Conservation (phyloP, 305 asterid genomes). For the Solanum hybrid region DNA sequence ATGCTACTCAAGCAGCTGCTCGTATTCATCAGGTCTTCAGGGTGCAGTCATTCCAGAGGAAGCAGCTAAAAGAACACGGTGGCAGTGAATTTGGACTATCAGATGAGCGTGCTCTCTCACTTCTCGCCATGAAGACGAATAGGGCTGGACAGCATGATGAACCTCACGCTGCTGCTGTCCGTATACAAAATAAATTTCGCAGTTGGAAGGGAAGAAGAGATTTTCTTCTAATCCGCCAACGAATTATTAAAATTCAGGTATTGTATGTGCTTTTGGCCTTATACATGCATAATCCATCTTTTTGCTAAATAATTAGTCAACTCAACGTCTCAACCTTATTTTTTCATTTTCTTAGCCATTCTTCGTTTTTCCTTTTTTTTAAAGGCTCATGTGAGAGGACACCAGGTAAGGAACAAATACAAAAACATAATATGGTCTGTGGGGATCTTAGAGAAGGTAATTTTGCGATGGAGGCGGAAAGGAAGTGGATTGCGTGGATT, state of each 20-base stretch:
- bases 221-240: constrained; percentile 58
- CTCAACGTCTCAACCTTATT: background rate
- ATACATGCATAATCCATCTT: background rate
- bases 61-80: constrained; percentile 53
- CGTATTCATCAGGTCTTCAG: constrained; percentile 88
- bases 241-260: constrained; percentile 89
- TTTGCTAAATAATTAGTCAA: background rate
- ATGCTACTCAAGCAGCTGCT: constrained; percentile 98
- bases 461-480: constrained; percentile 86
- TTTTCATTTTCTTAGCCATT: constrained; percentile 12
- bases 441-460: constrained; percentile 78
- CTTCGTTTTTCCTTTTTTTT: constrained; percentile 1
- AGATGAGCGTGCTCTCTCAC: constrained; percentile 64
- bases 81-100: constrained; percentile 50
- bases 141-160: constrained; percentile 45
- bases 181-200: constrained; percentile 89
- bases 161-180: constrained; percentile 75
- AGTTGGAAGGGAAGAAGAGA: constrained; percentile 94
- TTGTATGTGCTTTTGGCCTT: background rate
- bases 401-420: constrained; percentile 91
- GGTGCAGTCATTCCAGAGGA: constrained; percentile 85
- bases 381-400: constrained; percentile 98
- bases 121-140: constrained; percentile 45
- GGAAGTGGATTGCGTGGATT: constrained; percentile 81
- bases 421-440: constrained; percentile 84